Evolutionary conservation across 2,329 filamentous ascomycete genomes (phyloP), one percentile per base, ranked within the genome.

Genomic region (Aspergillus japonicus): DNA sequence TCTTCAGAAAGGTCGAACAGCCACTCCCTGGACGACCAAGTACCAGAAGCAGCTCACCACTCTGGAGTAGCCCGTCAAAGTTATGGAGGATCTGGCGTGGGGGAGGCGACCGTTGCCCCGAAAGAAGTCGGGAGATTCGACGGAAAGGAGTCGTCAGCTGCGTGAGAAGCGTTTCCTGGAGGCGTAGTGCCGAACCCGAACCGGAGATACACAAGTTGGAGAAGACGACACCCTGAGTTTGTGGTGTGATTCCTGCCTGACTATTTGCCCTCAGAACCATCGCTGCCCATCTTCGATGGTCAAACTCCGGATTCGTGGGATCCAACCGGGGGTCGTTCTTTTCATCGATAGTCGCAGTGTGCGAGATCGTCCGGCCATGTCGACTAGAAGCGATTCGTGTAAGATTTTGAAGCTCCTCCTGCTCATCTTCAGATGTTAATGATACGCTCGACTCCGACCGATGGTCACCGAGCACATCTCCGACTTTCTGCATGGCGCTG

Each of bases 1-100:
- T 90, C 80, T 95, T 96, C 63, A 96, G 80, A 64, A 95, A 87
- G 1, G 91, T 96, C 12, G 89, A 91, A 75, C 91, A 96, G 52
- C 77, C 76, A 52, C 69, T 71, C 1, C 75, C 74, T 2, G 75
- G 75, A n/a, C 72, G 70, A 29, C 75, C 74, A 16, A 77, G 65
- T 2, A 77, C 75, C 24, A 76, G 63, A 3, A 75, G 61, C 62
- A 77, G 67, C 60, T 77, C 83, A 0, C 83, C 83, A 59, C 75
- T 76, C 57, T 79, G 78, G 56, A 85, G 66, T 0, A 81, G 65
- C 5, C 82, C 82, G 59, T 83, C 76, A 61, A 84, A 83, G 56
- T 78, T 73, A 33, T 76, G 76, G 29, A 85, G 64, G 62, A 85
- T 86, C 3, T 81, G 79, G 66, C 66, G 50, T 77, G 75, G 39